Percentiles rank a stretch among this genome's conserved stretches.
These are phyloP conservation scores for Trametes hirsuta DNA, from an alignment of 1,284 basidiomycete genomes.

Conservation along the genomic window DNA sequence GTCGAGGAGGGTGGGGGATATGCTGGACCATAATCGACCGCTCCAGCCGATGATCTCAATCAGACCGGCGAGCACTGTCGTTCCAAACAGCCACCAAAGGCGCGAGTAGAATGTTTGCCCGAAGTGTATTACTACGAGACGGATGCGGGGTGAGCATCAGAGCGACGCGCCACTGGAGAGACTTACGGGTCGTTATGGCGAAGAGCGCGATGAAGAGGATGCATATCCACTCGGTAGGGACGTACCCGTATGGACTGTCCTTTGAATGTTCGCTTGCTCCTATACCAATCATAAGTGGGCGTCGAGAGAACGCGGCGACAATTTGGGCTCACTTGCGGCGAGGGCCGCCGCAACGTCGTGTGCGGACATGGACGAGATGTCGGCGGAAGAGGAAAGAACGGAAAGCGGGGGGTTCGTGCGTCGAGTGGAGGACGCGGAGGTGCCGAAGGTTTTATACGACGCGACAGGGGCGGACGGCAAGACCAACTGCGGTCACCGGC, in stretches of 20 bases:
- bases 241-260: constrained; percentile 33
- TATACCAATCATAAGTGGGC: background rate
- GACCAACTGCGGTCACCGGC: background rate
- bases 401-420: background rate
- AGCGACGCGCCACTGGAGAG: background rate
- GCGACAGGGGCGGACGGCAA: background rate
- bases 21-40: constrained; percentile 41
- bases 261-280: background rate
- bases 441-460: background rate
- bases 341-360: background rate
- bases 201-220: constrained; percentile 38
- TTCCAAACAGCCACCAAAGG: constrained; percentile 45
- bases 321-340: background rate
- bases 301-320: background rate
- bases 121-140: constrained; percentile 37
- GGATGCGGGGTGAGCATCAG: background rate
- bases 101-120: constrained; percentile 37
- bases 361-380: background rate
- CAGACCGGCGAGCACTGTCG: constrained; percentile 39
- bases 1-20: constrained; percentile 25
- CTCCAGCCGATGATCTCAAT: constrained; percentile 46
- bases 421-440: background rate
- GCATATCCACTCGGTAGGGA: constrained; percentile 37
- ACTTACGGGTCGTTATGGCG: constrained; percentile 33
- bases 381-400: background rate